phyloP scores from a whole-genome alignment of 495 filamentous ascomycete genomes.

The Penicillium riverlandense region DNA sequence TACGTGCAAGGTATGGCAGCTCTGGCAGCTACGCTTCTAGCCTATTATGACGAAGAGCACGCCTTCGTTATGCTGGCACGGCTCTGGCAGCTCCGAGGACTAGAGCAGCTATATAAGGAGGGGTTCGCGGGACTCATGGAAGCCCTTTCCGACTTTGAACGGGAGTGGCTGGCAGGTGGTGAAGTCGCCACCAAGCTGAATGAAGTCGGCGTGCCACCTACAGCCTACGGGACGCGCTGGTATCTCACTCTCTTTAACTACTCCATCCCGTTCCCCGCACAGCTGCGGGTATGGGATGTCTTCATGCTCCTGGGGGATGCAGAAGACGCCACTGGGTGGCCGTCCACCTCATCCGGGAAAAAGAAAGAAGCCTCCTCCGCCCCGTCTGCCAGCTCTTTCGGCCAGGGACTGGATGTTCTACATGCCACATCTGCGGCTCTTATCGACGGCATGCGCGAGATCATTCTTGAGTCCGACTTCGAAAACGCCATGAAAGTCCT shows the following conservation, averaged over 20 bases:
- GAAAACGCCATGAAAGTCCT: constrained; percentile 98
- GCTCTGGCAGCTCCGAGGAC: constrained; percentile 80
- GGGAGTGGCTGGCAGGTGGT: constrained; percentile 69
- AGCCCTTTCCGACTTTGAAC: constrained; percentile 82
- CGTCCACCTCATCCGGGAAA: constrained; percentile 35
- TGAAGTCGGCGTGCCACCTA: constrained; percentile 75
- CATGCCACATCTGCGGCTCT: constrained; percentile 88
- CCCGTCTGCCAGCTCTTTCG: constrained; percentile 34
- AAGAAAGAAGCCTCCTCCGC: constrained; percentile 5
- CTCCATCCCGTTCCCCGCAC: constrained; percentile 89
- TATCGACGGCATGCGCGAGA: constrained; percentile 86
- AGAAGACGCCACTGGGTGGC: constrained; percentile 18
- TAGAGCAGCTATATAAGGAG: constrained; percentile 74
- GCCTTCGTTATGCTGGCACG: constrained; percentile 93
- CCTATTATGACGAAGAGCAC: constrained; percentile 93
- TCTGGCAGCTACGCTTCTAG: constrained; percentile 84
- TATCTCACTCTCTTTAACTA: constrained; percentile 98
- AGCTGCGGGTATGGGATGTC: constrained; percentile 97
- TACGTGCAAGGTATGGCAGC: constrained; percentile 99
- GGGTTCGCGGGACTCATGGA: constrained; percentile 86
- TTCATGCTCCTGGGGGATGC: constrained; percentile 94
- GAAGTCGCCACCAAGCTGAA: constrained; percentile 72
- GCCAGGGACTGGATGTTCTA: constrained; percentile 73
- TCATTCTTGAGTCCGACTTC: constrained; percentile 89
- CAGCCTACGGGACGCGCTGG: constrained; percentile 92